Evolutionary conservation across 148 eudicot genomes (phyloP), one percentile per base, ranked within the genome.

Genomic region (Diospyros lotus): DNA sequence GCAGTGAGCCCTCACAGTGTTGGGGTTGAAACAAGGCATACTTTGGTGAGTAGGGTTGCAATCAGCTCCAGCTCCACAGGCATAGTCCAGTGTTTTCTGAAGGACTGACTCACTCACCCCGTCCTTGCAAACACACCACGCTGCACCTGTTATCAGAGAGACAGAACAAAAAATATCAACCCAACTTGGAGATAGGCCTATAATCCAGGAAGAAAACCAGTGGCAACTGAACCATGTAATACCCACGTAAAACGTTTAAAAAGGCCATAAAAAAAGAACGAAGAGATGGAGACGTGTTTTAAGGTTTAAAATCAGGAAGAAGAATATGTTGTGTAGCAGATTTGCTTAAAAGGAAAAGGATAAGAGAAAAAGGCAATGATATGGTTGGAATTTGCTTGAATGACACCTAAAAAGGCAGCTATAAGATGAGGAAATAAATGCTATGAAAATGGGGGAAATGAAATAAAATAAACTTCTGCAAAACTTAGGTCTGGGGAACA

Each of bases 61-160:
- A 54, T 94, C 98, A 4, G 98, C 98, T 18, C 98, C 98, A 44
- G 84, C 82, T 73, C 97, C 98, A 79, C 98, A 94, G 0, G 98
- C 97, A 69, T 88, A 94, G 80, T 94, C 98, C 46, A 94, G 69
- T 53, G 93, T 83, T 73, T 83, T 87, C 66, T 94, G 98, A 28
- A 90, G 69, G 0, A 71, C 74, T 41, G 73, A 45, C 2, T 89
- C 88, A 51, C 87, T 63, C 48, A 80, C 4, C 4, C 93, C 95
- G 1, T 79, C 75, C 77, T 87, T 94, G 87, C 98, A 94, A 6
- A 90, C 84, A 80, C 98, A 94, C 78, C 82, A 94, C 11, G 79
- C 64, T 1, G 85, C 94, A 81, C 88, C 96, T 93, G 71, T 78
- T n/a, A 8, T 14, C 14, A 45, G 11, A 18, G 4, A 8, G 5